Evolutionary conservation across 176 grass and related monocot species (phyloP).

Genomic region (Rhynchospora pubera): DNA sequence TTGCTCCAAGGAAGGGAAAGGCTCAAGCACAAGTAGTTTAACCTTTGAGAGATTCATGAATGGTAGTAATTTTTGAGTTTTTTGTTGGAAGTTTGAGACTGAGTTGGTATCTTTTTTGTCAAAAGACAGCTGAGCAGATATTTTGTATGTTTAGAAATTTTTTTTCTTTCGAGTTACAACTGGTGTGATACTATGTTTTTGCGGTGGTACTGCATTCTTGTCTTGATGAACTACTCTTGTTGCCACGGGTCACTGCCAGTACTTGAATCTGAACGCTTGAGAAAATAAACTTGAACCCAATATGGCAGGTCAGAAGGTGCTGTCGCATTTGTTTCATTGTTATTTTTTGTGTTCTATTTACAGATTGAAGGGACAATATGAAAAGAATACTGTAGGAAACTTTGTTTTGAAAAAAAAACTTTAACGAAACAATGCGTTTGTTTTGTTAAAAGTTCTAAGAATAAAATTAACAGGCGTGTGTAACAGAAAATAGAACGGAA

Average conservation of each 20-base stretch:
- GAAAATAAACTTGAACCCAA: no score
- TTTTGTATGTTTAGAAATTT: background rate
- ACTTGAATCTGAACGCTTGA: no score
- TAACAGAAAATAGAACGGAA: no score
- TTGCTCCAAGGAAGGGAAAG: constrained; percentile 52
- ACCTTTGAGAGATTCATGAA: background rate
- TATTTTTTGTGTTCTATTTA: no score
- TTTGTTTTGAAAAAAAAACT: no score
- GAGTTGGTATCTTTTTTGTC: background rate
- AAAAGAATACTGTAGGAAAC: no score
- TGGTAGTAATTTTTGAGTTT: constrained; percentile 1
- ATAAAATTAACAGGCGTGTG: no score
- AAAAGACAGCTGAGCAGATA: background rate
- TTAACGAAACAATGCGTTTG: no score
- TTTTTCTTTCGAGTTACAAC: background rate
- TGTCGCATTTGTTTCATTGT: no score
- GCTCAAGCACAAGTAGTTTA: constrained; percentile 8
- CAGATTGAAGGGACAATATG: no score
- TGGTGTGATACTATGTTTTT: background rate
- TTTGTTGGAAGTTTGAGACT: constrained; percentile 6
- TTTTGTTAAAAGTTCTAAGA: no score
- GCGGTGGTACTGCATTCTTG: background rate
- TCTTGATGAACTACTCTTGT: background rate
- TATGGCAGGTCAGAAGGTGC: no score
- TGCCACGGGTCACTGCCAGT: background rate